Evolutionary conservation across 2,329 filamentous ascomycete genomes (phyloP).

Genomic region (Pleomassaria siparia): DNA sequence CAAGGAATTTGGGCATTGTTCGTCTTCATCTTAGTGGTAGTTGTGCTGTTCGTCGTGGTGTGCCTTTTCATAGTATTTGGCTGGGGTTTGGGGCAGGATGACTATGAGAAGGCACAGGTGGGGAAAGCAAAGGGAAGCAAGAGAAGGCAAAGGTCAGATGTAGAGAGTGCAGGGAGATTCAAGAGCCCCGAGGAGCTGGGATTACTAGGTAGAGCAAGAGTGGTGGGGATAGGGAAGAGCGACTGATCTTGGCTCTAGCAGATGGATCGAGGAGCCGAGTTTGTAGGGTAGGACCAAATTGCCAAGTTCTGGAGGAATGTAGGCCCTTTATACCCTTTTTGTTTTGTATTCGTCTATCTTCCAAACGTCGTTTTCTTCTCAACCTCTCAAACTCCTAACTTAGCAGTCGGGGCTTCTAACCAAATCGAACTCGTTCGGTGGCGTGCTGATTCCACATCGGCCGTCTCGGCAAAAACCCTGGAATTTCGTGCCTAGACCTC

Average conservation of each 20-base stretch:
- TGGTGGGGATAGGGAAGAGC: constrained; percentile 37
- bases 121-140: constrained; percentile 22
- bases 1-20: constrained; percentile 29
- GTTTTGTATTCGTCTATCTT: too few relatives aligned
- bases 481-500: not conserved
- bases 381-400: too few relatives aligned
- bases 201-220: constrained; percentile 1
- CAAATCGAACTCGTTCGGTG: not conserved
- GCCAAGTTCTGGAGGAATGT: too few relatives aligned
- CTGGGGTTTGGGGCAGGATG: constrained; percentile 24
- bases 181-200: constrained; percentile 31
- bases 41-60: constrained; percentile 27
- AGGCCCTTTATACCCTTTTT: too few relatives aligned
- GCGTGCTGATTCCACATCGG: not conserved
- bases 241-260: too few relatives aligned
- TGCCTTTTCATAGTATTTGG: constrained; percentile 30
- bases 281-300: too few relatives aligned
- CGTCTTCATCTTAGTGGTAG: constrained; percentile 22
- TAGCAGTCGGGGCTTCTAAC: not conserved
- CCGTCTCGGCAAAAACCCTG: not conserved
- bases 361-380: too few relatives aligned
- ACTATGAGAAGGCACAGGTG: constrained; percentile 30
- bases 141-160: constrained; percentile 16
- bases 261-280: too few relatives aligned
- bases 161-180: constrained; percentile 23